Base-by-base conservation (phyloP, 257 asterid genomes). In the Solanum ossicruentum region DNA sequence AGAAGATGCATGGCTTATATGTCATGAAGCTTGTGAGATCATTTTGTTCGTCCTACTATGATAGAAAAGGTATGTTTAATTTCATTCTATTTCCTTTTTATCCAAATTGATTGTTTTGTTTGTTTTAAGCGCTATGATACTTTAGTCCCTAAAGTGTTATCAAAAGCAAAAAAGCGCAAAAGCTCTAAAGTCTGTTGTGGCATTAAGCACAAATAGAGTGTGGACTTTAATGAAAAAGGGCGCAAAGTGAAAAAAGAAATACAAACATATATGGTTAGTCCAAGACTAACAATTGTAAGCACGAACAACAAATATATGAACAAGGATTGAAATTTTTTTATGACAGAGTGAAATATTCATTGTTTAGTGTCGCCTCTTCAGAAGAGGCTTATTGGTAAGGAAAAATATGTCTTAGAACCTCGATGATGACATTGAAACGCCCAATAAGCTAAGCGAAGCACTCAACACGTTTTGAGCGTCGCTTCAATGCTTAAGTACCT, bases 11-110 rank as follows among this genome's bases (percentile, higher is more conserved):
- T 82, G 99, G 98, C 81, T 89, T 95, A 36, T 89, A 92, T 89
- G 85, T 95, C 86, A 91, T 94, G 98, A 97, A 94, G 91, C 93
- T 97, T 87, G 98, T 95, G 87, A 93, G 98, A 81, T 94, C 98
- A 67, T 97, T 97, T 84, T 97, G 98, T 89, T 82, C 92, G 52
- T 92, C 98, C 52, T 87, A 93, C 51, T 85, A 81, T 73, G 98
- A 92, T 70, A 88, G 84, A 65, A 86, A 90, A 86, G 90, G 98
- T 92, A 85, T 69, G 52, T 47, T 55, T 51, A 77, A 61, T 69
- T 83, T 57, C 43, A 45, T 55, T 87, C 83, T 80, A 79, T 87
- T 85, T 32, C 23, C 52, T 87, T 85, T 73, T 26, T 78, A 78
- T 51, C 47, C 49, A 77, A 47, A 16, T 51, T 26, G 45, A 26